phyloP scores from a whole-genome alignment of 352 stramenopile species.

The Pythium sp. region DNA sequence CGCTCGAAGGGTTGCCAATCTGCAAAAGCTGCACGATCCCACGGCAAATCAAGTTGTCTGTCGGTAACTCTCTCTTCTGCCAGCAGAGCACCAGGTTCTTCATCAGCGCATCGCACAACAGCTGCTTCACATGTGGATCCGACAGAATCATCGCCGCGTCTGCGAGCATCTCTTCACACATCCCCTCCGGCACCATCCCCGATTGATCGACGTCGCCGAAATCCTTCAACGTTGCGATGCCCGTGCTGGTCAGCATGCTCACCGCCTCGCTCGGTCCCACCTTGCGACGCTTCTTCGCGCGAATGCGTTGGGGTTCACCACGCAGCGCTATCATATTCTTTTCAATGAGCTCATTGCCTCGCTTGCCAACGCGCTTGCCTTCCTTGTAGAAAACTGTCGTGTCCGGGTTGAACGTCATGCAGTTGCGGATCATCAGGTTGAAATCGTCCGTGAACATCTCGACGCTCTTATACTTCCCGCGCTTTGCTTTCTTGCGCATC shows the following conservation, averaged over 20 bases:
- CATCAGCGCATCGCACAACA: conserved; percentile 74
- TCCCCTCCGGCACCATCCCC: conserved; percentile 78
- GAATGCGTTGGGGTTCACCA: conserved; percentile 70
- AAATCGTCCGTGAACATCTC: conserved; percentile 80
- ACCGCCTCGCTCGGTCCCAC: conserved; percentile 55
- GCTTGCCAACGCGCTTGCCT: conserved; percentile 81
- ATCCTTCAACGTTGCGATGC: conserved; percentile 59
- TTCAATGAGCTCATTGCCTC: conserved; percentile 77
- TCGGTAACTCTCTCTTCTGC: conserved; percentile 70
- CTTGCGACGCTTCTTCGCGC: conserved; percentile 76
- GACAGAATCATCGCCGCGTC: conserved; percentile 76
- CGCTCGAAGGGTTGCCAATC: conserved; percentile 71
- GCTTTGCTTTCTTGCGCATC: conserved; percentile 76
- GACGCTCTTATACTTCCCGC: conserved; percentile 80
- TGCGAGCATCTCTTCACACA: conserved; percentile 73
- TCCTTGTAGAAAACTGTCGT: conserved; percentile 89
- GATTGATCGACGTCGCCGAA: conserved; percentile 74
- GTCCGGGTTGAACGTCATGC: conserved; percentile 83
- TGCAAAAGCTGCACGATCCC: conserved; percentile 84
- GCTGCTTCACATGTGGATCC: conserved; percentile 75
- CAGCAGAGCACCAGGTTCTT: conserved; percentile 60
- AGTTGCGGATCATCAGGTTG: conserved; percentile 87
- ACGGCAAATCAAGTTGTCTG: conserved; percentile 73
- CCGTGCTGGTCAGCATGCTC: conserved; percentile 71
- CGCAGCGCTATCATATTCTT: conserved; percentile 58